Percentiles rank a stretch among this genome's conserved stretches.
Conservation (phyloP, 2,329 filamentous ascomycete genomes). For the Sordariomycetes sp. region DNA sequence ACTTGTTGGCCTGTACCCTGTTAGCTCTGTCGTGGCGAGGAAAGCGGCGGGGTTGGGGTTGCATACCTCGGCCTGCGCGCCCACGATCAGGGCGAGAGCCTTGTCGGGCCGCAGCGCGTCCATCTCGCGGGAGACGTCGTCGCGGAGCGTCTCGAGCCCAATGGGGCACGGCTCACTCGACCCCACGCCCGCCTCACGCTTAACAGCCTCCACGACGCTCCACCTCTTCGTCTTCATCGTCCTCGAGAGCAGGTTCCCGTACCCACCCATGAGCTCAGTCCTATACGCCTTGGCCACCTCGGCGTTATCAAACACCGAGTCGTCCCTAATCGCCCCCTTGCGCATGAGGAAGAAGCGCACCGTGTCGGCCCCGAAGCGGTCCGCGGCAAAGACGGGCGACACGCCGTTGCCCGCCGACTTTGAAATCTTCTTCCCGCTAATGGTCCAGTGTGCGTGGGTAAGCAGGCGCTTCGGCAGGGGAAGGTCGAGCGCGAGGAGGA, state of each 20-base stretch:
- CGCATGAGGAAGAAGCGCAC: constrained; percentile 83
- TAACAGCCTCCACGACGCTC: constrained; percentile 48
- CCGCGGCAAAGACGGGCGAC: constrained; percentile 81
- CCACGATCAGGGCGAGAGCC: constrained; percentile 24
- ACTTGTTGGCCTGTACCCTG: constrained; percentile 22
- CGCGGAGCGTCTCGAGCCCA: constrained; percentile 5
- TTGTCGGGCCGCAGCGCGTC: constrained; percentile 5
- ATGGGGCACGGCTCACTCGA: neutral
- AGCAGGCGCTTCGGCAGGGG: constrained; percentile 68
- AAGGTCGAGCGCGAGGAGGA: constrained; percentile 77
- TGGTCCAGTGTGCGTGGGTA: constrained; percentile 90
- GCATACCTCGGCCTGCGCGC: constrained; percentile 43
- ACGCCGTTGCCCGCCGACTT: constrained; percentile 94
- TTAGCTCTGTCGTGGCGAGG: neutral
- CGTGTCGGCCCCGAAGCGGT: constrained; percentile 75
- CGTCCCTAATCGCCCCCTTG: constrained; percentile 62
- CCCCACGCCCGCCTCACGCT: neutral
- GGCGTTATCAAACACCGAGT: constrained; percentile 75
- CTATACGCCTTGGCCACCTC: constrained; percentile 65
- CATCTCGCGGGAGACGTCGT: constrained; percentile 6
- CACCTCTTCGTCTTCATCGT: constrained; percentile 57
- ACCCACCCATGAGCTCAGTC: constrained; percentile 59
- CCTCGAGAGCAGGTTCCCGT: constrained; percentile 71
- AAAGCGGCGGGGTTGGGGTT: neutral
- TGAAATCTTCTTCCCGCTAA: constrained; percentile 87